A percentile compares a stretch with the other conserved stretches of the same genome.
Evolutionary conservation across 148 eudicot genomes (phyloP).

Genomic region (Gaultheria prostrata): DNA sequence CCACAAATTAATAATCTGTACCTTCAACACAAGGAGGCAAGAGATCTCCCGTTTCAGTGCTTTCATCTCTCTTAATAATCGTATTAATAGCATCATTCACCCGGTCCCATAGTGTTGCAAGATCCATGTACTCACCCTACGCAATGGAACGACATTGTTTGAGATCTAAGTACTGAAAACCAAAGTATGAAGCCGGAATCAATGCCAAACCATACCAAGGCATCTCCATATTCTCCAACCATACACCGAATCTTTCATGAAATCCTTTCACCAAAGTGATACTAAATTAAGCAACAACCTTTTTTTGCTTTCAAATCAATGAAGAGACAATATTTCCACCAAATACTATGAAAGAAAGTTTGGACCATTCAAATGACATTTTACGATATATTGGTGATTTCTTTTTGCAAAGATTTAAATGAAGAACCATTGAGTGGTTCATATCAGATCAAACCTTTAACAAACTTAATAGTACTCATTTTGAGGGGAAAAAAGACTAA

Average conservation of each 20-base stretch:
- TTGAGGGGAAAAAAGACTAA: neutral
- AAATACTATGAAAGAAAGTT: neutral
- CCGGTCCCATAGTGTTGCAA: slow-evolving; percentile 82
- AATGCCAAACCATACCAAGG: neutral
- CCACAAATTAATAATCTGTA: slow-evolving; percentile 21
- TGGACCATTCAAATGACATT: neutral
- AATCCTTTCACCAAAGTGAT: neutral
- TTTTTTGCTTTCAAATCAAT: neutral
- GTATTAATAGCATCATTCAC: slow-evolving; percentile 86
- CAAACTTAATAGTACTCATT: neutral
- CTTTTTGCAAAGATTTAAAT: too few relatives aligned
- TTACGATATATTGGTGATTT: neutral
- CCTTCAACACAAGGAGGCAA: slow-evolving; percentile 99
- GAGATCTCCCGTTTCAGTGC: slow-evolving; percentile 66
- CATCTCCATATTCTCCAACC: neutral
- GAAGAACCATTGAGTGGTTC: neutral
- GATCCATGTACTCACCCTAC: slow-evolving; percentile 81
- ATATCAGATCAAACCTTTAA: neutral
- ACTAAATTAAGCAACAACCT: neutral
- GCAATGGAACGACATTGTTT: slow-evolving; percentile 15
- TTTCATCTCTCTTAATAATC: slow-evolving; percentile 83
- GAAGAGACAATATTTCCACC: neutral
- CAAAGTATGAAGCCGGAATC: neutral
- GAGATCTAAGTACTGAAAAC: neutral
- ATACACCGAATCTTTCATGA: neutral